These are phyloP conservation scores for Elsinoe arachidis DNA, from an alignment of 2,329 filamentous ascomycete genomes.

Conservation along the genomic window DNA sequence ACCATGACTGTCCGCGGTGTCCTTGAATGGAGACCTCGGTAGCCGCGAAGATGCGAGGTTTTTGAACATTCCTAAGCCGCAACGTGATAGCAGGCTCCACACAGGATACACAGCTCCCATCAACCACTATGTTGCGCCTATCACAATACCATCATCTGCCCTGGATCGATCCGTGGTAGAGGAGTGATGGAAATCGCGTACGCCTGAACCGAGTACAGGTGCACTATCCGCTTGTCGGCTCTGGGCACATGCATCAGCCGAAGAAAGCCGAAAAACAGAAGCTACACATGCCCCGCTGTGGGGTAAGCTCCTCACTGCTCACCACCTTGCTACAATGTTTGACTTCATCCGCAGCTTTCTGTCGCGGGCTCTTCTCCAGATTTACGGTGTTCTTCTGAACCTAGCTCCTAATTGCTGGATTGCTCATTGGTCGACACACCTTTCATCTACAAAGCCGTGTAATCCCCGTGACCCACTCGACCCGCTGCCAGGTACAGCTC, in stretches of 20 bases:
- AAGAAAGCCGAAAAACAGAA: not conserved
- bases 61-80: no score
- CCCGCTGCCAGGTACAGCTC: not conserved
- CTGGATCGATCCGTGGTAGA: no score
- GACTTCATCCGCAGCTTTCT: not conserved
- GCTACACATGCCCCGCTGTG: not conserved
- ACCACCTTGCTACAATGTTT: not conserved
- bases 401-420: not conserved
- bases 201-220: not conserved
- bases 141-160: no score
- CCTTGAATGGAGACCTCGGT: no score
- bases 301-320: not conserved
- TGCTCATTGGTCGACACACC: not conserved
- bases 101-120: no score
- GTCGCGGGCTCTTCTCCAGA: not conserved
- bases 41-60: no score
- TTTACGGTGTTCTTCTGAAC: not conserved
- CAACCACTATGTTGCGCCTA: no score
- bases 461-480: not conserved
- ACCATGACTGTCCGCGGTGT: no score
- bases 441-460: conserved; percentile 1
- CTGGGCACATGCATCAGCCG: not conserved
- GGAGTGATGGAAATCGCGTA: no score
- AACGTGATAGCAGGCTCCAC: no score
- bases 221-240: not conserved